phyloP scores from a whole-genome alignment of 495 filamentous ascomycete species.

The Pyrenula massariospora region DNA sequence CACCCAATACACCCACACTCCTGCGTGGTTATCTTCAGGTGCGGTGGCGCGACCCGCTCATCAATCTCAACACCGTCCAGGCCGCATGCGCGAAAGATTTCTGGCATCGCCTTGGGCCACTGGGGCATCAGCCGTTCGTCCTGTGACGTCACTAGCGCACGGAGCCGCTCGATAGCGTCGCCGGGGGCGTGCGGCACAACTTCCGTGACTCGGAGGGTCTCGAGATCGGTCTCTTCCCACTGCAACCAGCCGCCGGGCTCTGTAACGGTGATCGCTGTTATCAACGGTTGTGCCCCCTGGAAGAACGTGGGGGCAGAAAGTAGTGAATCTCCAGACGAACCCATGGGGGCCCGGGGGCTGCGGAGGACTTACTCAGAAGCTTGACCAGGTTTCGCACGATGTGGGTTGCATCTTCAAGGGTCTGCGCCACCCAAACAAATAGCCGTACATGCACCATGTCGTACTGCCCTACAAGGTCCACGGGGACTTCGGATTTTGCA shows the following conservation, averaged over 20 bases:
- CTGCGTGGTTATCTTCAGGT: neutral
- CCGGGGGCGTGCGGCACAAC: neutral
- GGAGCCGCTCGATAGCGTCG: conserved; percentile 4
- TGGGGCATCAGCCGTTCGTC: neutral
- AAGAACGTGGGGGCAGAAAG: no score
- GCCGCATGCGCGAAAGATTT: neutral
- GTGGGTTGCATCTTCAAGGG: no score
- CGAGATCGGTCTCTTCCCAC: conserved; percentile 19
- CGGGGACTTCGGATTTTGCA: conserved; percentile 9
- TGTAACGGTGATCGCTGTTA: neutral
- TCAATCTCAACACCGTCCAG: neutral
- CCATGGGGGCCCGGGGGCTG: no score
- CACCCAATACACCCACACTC: neutral
- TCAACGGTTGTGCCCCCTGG: no score
- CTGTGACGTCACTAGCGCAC: neutral
- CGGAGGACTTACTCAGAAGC: no score
- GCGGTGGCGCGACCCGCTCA: neutral
- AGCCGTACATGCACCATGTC: conserved; percentile 25
- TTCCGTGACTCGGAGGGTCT: conserved; percentile 4
- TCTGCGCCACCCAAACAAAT: no score
- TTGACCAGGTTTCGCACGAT: no score
- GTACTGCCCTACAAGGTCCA: conserved; percentile 13
- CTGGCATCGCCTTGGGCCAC: neutral
- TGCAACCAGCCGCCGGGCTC: conserved; percentile 25
- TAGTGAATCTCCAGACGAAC: no score